Base-by-base conservation (phyloP, 371 early-diverging fungal species). In the Phascolomyces articulosus region DNA sequence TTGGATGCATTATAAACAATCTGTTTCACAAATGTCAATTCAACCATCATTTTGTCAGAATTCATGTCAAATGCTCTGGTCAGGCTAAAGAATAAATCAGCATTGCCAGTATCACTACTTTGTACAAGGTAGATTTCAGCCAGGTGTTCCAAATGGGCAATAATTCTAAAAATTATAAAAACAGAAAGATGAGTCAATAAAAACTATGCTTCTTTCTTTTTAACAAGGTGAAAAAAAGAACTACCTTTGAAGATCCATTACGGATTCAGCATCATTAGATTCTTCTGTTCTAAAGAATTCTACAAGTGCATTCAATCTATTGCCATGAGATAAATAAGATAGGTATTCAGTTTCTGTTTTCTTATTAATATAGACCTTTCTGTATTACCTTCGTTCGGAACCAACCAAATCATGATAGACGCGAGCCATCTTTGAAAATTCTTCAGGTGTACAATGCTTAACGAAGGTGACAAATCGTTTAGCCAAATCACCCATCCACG, bases 231-330 rank as follows among this genome's bases (percentile, higher is more conserved):
- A 55, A 54, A 0, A 8, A 24, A 49, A 13, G 15, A 28, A 26
- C 23, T 64, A 68, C 69, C 69, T 76, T 38, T 88, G 85, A 48
- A 92, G 55, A 58, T 91, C 90, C 21, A 79, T 69, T 21, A 91
- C 70, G 28, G 81, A 81, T 13, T 89, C 87, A 1, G 76, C 62
- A 34, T 91, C 88, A 40, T 85, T 83, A 55, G 89, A 71, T 40
- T 92, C 91, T 62, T 93, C 92, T 28, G 87, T 88, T 58, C 91
- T 85, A 66, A 93, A 61, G 16, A 88, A 69, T 28, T 91, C 91
- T 2, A 94, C 81, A 64, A 93, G 81, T 0, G 74, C 79, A 63
- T 91, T 85, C 58, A 91, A 68, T 38, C 89, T 82, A 56, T 34
- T 29, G 18, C 26, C 47, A 55, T 49, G 31, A n/a, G n/a, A n/a